phyloP scores from a whole-genome alignment of 1,139 yeast genomes.

The Saccharomyces hybrid region DNA sequence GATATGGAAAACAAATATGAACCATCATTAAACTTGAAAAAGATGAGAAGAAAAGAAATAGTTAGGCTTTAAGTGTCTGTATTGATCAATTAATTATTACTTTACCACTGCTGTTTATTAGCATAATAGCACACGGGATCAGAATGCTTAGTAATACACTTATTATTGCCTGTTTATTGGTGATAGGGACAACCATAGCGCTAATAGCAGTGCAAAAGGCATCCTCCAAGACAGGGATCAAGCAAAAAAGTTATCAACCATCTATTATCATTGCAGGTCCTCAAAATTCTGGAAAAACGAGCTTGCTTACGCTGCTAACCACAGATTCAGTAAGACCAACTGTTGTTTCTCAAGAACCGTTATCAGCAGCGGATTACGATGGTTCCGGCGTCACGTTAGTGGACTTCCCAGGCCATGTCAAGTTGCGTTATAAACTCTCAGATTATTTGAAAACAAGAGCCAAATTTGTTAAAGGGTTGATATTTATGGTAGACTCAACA shows the following conservation, averaged over 20 bases:
- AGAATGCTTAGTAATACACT: constrained; percentile 11
- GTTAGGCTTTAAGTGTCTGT: neutral
- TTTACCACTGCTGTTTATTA: neutral
- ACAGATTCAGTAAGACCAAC: constrained; percentile 15
- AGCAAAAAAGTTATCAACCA: constrained; percentile 36
- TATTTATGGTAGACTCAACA: constrained; percentile 65
- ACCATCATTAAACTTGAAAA: neutral
- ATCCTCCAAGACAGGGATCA: constrained; percentile 9
- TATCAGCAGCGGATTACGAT: constrained; percentile 30
- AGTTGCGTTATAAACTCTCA: constrained; percentile 48
- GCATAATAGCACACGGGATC: neutral
- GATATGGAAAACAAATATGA: neutral
- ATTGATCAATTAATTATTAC: neutral
- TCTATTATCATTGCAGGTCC: constrained; percentile 69
- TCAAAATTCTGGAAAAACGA: constrained; percentile 68
- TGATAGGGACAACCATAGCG: constrained; percentile 19
- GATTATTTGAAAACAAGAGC: constrained; percentile 40
- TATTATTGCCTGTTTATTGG: constrained; percentile 18
- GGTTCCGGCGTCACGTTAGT: constrained; percentile 40
- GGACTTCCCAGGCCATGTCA: constrained; percentile 84
- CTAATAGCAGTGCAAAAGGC: constrained; percentile 23
- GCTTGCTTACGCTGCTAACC: constrained; percentile 40
- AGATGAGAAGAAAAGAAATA: neutral
- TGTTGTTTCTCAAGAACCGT: constrained; percentile 34
- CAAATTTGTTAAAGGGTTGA: constrained; percentile 47